A percentile compares a stretch with the other conserved stretches of the same genome.
Evolutionary conservation across 208 protist genomes (phyloP).

Genomic region (Leptomonas pyrrhocoris): DNA sequence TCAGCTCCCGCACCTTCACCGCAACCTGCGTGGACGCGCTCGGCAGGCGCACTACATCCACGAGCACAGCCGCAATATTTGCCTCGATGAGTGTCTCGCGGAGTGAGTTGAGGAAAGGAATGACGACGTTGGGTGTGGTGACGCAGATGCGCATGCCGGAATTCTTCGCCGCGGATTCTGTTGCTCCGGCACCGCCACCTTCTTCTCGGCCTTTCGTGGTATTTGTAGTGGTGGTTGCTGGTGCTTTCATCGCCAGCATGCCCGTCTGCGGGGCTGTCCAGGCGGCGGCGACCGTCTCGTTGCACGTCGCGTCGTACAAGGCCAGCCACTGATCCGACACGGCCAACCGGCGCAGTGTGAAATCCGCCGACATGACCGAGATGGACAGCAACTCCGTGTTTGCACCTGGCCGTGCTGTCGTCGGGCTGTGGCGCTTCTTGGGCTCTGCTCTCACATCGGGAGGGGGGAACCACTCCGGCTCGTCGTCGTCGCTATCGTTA

Average conservation of each 20-base stretch:
- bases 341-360: conserved; percentile 83
- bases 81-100: conserved; percentile 72
- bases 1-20: conserved; percentile 68
- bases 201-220: background rate
- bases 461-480: background rate
- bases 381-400: conserved; percentile 36
- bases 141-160: conserved; percentile 61
- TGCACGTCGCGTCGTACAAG: conserved; percentile 79
- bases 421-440: background rate
- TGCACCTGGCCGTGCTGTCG: background rate
- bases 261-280: conserved; percentile 36
- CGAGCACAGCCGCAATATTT: conserved; percentile 58
- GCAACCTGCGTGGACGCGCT: conserved; percentile 42
- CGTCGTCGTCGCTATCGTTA: background rate
- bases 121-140: conserved; percentile 66
- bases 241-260: background rate
- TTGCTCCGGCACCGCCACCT: background rate
- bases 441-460: background rate
- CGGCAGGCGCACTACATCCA: conserved; percentile 57
- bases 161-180: background rate
- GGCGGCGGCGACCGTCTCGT: conserved; percentile 64
- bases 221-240: no score
- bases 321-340: conserved; percentile 87
- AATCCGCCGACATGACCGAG: conserved; percentile 66
- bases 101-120: conserved; percentile 72